Conservation (phyloP, 441 rosid genomes). For the Euphorbia schlechtendalii region DNA sequence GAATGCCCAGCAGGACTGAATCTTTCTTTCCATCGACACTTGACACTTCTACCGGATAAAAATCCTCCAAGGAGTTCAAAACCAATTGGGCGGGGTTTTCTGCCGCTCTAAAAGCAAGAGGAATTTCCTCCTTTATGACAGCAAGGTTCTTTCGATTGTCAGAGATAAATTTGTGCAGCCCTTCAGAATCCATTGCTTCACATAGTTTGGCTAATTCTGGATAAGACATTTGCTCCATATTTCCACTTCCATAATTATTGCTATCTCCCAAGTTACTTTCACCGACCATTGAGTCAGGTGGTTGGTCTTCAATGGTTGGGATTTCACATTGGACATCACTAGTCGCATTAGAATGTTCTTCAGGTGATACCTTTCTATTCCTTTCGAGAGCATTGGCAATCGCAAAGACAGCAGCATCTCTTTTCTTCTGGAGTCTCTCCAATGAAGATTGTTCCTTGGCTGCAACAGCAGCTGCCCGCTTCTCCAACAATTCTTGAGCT, state of each 20-base stretch:
- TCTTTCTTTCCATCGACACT: conserved; percentile 80
- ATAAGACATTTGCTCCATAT: conserved; percentile 54
- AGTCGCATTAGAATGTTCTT: conserved; percentile 32
- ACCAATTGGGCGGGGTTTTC: conserved; percentile 71
- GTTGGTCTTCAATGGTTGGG: conserved; percentile 32
- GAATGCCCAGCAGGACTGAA: conserved; percentile 71
- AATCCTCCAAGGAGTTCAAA: conserved; percentile 72
- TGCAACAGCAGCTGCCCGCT: conserved; percentile 64
- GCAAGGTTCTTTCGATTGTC: conserved; percentile 97
- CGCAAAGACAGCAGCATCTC: conserved; percentile 73
- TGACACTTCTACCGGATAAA: conserved; percentile 56
- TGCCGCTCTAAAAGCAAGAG: conserved; percentile 74
- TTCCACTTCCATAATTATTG: conserved; percentile 40
- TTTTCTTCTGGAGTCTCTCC: conserved; percentile 75
- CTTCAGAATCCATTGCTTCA: conserved; percentile 73
- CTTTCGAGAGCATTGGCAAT: conserved; percentile 57
- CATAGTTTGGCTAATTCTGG: conserved; percentile 72
- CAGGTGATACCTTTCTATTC: conserved; percentile 39
- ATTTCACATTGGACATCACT: conserved; percentile 36
- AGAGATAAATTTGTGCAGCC: conserved; percentile 87
- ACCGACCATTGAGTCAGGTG: conserved; percentile 35
- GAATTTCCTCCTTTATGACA: conserved; percentile 76
- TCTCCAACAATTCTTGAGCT: conserved; percentile 65
- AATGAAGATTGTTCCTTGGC: conserved; percentile 71
- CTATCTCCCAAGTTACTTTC: conserved; percentile 44